These are phyloP conservation scores for Areca catechu DNA, from an alignment of 176 grass and related monocot genomes.

Conservation along the genomic window DNA sequence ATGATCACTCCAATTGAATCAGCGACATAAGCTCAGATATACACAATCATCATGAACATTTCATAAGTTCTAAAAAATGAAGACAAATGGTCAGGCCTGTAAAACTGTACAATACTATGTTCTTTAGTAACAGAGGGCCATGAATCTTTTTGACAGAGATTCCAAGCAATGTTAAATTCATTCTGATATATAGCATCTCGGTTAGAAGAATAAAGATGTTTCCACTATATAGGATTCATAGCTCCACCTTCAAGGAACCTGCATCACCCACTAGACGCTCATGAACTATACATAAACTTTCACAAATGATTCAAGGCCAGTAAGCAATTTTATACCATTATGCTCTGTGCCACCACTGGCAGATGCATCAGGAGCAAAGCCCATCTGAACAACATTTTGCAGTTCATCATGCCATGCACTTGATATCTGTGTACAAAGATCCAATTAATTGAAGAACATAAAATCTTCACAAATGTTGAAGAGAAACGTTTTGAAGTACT, in stretches of 20 bases:
- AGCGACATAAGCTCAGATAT: background rate
- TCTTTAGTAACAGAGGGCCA: background rate
- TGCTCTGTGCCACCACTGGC: conserved; percentile 24
- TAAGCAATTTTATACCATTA: conserved; percentile 11
- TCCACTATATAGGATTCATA: background rate
- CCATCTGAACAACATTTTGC: conserved; percentile 19
- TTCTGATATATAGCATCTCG: conserved; percentile 6
- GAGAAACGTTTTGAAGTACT: conserved; percentile 33
- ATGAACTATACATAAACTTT: too few relatives aligned
- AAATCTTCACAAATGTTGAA: background rate
- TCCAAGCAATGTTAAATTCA: background rate
- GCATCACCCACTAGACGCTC: conserved; percentile 5
- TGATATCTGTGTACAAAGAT: conserved; percentile 21
- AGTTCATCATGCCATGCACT: conserved; percentile 50
- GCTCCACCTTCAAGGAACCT: conserved; percentile 53
- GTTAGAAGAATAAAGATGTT: too few relatives aligned
- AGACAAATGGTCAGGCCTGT: conserved; percentile 9
- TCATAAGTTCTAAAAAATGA: background rate
- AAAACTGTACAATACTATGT: conserved; percentile 9
- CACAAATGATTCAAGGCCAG: background rate
- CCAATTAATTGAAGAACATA: too few relatives aligned
- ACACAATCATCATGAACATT: background rate
- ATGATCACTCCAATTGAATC: too few relatives aligned
- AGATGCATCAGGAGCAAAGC: conserved; percentile 28
- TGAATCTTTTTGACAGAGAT: background rate